Evolutionary conservation across 108 stramenopile genomes (phyloP), one percentile per base, ranked within the genome.

Genomic region (Stephanodiscus minutulus): DNA sequence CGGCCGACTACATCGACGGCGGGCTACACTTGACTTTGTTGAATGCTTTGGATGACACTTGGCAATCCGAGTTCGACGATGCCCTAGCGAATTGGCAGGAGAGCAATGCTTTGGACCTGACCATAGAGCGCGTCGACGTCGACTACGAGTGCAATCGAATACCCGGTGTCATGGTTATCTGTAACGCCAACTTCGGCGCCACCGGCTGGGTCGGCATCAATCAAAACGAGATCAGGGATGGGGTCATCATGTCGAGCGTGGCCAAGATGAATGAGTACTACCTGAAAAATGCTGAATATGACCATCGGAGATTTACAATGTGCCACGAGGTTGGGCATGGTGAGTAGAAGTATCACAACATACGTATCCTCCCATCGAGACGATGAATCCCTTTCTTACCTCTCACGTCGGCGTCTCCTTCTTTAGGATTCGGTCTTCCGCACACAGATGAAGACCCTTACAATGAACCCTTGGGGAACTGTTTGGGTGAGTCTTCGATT

Each of bases 221-320:
- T 53, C 85, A 87, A 60, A 75, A 89, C 44, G 29, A 70, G 13
- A 64, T 77, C 49, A 44, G 21, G 18, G 37, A 47, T 11, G 68
- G 46, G 12, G 33, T 58, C 0, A 90, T 93, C 54, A 54, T 76
- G 36, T 76, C 80, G 21, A 82, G 80, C 31, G 83, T 88, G 9
- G 85, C 89, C 27, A 87, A 88, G 48, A 90, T 93, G 91, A 93
- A 93, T 66, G 89, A 90, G 53, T 86, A 76, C 72, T 90, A 92
- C 65, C 73, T 92, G 46, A 64, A 39, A 7, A 85, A 84, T 67
- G 83, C 88, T 18, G 72, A 80, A 7, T 70, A 69, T 36, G 76
- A 74, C 47, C 83, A 89, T 54, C 56, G 55, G 25, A 25, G 55
- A 17, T 56, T 56, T 56, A 56, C 55, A 13, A 56, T 56, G 55